A percentile compares a stretch with the other conserved stretches of the same genome.
These are phyloP conservation scores for Fusarium sterilihyphosum DNA, from an alignment of 2,329 filamentous ascomycete genomes.

Conservation along the genomic window DNA sequence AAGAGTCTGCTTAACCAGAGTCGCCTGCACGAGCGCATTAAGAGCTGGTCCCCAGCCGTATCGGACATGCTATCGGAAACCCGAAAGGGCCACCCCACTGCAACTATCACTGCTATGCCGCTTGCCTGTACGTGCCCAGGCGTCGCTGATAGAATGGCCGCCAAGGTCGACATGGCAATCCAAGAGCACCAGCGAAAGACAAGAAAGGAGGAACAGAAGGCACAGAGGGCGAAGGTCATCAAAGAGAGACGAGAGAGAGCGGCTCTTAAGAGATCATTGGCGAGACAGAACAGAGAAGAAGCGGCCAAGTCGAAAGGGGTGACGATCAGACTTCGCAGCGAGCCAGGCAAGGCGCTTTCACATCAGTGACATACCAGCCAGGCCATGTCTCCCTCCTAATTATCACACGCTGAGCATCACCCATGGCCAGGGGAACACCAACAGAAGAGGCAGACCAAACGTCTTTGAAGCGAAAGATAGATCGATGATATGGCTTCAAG, in stretches of 20 bases:
- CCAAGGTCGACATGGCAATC: neutral
- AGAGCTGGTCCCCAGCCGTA: neutral
- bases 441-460: neutral
- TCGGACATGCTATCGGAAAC: neutral
- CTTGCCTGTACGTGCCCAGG: neutral
- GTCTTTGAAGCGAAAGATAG: neutral
- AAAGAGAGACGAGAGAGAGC: neutral
- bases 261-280: neutral
- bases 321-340: neutral
- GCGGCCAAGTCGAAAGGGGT: neutral
- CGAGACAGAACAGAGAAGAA: neutral
- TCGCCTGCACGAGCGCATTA: neutral
- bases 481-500: neutral
- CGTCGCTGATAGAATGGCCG: neutral
- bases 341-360: neutral
- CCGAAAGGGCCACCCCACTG: neutral
- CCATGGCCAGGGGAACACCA: neutral
- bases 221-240: neutral
- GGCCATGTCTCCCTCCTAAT: neutral
- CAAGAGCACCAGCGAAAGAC: neutral
- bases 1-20: neutral
- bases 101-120: neutral
- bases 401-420: accelerated
- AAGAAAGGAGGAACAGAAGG: neutral
- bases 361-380: neutral